A percentile compares a stretch with the other conserved stretches of the same genome.
Conservation (phyloP, 352 stramenopile species). For the Globisporangium heterothallicum region DNA sequence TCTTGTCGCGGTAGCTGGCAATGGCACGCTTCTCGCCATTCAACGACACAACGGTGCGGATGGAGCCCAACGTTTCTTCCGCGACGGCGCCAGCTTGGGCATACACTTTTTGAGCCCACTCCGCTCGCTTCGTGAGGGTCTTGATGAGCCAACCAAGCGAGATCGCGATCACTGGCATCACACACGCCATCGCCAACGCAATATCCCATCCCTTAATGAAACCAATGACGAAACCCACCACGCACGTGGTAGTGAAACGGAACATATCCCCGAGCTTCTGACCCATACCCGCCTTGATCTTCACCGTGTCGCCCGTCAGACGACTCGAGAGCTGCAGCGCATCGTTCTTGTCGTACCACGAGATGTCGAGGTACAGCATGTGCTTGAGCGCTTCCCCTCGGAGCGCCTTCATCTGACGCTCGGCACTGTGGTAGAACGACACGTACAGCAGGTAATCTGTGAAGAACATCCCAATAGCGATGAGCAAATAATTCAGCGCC, state of each 20-base stretch:
- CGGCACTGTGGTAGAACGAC: slow-evolving; percentile 26
- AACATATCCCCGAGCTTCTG: slow-evolving; percentile 34
- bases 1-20: slow-evolving; percentile 24
- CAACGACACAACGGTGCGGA: slow-evolving; percentile 35
- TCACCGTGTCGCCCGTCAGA: slow-evolving; percentile 27
- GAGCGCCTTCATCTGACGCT: slow-evolving; percentile 38
- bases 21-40: slow-evolving; percentile 35
- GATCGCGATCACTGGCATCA: slow-evolving; percentile 27
- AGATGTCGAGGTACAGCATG: slow-evolving; percentile 40
- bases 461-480: slow-evolving; percentile 18
- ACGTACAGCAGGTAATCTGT: slow-evolving; percentile 30
- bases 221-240: slow-evolving; percentile 34
- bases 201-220: slow-evolving; percentile 37
- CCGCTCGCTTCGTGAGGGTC: slow-evolving; percentile 19
- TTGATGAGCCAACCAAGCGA: slow-evolving; percentile 34
- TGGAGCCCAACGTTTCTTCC: slow-evolving; percentile 34
- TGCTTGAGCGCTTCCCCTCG: slow-evolving; percentile 26
- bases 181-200: slow-evolving; percentile 30
- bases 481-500: slow-evolving; percentile 12
- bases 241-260: slow-evolving; percentile 26
- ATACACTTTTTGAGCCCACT: slow-evolving; percentile 31
- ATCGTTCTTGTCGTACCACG: slow-evolving; percentile 39
- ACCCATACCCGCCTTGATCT: slow-evolving; percentile 44
- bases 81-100: slow-evolving; percentile 39
- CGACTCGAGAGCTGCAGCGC: slow-evolving; percentile 28